Evolutionary conservation across 2,329 filamentous ascomycete species (phyloP).

Genomic region (Amauroascus verrucosus): DNA sequence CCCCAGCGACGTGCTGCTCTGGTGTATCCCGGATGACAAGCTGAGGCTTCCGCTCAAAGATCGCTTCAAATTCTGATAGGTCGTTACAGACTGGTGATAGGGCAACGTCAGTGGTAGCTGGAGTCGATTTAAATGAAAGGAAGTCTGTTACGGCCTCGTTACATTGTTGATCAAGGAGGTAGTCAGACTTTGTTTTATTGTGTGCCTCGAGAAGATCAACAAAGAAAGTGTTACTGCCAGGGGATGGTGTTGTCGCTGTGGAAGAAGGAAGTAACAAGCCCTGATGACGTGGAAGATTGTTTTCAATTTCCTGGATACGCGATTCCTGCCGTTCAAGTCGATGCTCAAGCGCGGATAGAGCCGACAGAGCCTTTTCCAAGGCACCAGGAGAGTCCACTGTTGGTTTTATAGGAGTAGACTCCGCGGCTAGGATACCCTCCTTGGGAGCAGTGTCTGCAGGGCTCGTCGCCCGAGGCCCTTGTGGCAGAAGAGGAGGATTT

Average conservation of each 20-base stretch:
- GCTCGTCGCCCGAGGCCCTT: neutral
- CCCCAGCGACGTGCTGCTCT: neutral
- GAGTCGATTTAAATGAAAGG: neutral
- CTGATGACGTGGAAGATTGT: neutral
- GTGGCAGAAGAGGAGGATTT: neutral
- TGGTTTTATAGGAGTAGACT: neutral
- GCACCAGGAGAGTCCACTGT: neutral
- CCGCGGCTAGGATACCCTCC: neutral
- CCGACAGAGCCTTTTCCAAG: neutral
- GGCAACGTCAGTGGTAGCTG: neutral
- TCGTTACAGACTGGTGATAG: neutral
- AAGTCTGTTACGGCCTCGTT: neutral
- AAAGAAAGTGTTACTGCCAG: neutral
- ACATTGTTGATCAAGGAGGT: neutral
- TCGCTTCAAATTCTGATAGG: neutral
- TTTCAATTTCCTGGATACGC: slow-evolving; percentile 11
- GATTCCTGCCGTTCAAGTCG: slow-evolving; percentile 4
- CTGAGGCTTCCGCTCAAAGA: neutral
- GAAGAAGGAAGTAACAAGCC: neutral
- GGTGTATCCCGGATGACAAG: neutral
- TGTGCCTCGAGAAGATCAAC: slow-evolving; percentile 2
- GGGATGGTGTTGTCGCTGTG: neutral
- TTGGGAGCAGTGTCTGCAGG: neutral
- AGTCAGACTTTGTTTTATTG: neutral
- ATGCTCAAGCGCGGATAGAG: neutral